Evolutionary conservation across 805 yeast species (phyloP).

Genomic region (Lachancea fermentati): DNA sequence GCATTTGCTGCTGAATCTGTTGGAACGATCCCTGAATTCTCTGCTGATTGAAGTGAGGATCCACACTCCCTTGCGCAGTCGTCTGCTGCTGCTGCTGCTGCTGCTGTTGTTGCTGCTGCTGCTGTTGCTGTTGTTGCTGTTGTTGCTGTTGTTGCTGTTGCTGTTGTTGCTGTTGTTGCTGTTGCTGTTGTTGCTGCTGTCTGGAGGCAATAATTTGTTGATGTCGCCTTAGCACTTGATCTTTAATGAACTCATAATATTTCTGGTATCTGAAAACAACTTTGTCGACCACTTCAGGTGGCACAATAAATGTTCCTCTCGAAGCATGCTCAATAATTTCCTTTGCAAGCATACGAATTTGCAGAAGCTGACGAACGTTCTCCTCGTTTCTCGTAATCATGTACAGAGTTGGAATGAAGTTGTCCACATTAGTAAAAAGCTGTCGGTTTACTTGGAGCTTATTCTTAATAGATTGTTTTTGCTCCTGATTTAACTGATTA

Average conservation of each 20-base stretch:
- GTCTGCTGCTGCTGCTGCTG: constrained; percentile 10
- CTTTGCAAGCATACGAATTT: constrained; percentile 71
- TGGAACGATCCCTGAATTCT: constrained; percentile 24
- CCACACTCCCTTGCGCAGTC: background rate
- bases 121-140: constrained; percentile 9
- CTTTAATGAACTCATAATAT: constrained; percentile 69
- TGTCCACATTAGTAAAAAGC: constrained; percentile 63
- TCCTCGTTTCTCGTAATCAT: constrained; percentile 68
- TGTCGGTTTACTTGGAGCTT: constrained; percentile 44
- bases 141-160: constrained; percentile 11
- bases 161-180: constrained; percentile 14
- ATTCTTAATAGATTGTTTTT: constrained; percentile 55
- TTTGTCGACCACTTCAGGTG: constrained; percentile 65
- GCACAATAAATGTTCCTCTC: constrained; percentile 60
- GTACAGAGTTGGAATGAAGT: constrained; percentile 71
- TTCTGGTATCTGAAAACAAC: constrained; percentile 66
- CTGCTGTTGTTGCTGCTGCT: constrained; percentile 5
- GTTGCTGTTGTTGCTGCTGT: constrained; percentile 23
- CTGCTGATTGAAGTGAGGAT: constrained; percentile 14
- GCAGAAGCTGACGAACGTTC: constrained; percentile 71
- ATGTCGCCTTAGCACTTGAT: constrained; percentile 41
- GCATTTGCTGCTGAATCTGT: constrained; percentile 28
- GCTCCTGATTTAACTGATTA: constrained; percentile 51
- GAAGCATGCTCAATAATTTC: constrained; percentile 67
- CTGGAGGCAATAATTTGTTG: constrained; percentile 34